Evolutionary conservation across 306 rosid genomes (phyloP).

Genomic region (Trifolium subterraneum): DNA sequence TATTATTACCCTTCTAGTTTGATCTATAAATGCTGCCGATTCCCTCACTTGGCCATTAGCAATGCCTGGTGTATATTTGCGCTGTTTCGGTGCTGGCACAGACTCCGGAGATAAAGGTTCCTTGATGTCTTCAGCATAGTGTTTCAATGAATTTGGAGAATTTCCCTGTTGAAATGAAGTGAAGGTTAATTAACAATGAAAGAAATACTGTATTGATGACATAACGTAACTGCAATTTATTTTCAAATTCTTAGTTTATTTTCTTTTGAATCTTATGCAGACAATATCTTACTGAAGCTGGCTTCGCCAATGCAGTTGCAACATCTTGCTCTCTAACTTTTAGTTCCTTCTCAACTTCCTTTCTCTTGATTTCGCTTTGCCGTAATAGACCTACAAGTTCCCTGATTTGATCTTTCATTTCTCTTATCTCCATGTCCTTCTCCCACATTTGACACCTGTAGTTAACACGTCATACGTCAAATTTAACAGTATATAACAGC

Average conservation of each 20-base stretch:
- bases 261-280: conserved; percentile 31
- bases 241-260: conserved; percentile 18
- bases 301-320: conserved; percentile 67
- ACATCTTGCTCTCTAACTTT: conserved; percentile 82
- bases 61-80: conserved; percentile 87
- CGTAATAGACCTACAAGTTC: conserved; percentile 92
- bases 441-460: conserved; percentile 95
- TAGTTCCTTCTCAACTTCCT: conserved; percentile 91
- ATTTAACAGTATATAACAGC: conserved; percentile 23
- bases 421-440: conserved; percentile 80
- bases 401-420: conserved; percentile 93
- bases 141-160: conserved; percentile 70
- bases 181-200: conserved; percentile 37
- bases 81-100: conserved; percentile 85
- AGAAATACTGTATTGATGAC: conserved; percentile 22
- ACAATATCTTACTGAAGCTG: conserved; percentile 67
- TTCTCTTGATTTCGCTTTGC: conserved; percentile 88
- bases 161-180: conserved; percentile 57
- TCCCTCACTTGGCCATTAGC: conserved; percentile 74
- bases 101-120: conserved; percentile 82
- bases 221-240: neutral
- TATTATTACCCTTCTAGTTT: conserved; percentile 70
- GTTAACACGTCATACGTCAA: conserved; percentile 36
- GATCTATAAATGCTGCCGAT: conserved; percentile 76
- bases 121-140: conserved; percentile 60